These are phyloP conservation scores for Tetrastigma voinierianum DNA, from an alignment of 164 flowering plant genomes.

Conservation along the genomic window DNA sequence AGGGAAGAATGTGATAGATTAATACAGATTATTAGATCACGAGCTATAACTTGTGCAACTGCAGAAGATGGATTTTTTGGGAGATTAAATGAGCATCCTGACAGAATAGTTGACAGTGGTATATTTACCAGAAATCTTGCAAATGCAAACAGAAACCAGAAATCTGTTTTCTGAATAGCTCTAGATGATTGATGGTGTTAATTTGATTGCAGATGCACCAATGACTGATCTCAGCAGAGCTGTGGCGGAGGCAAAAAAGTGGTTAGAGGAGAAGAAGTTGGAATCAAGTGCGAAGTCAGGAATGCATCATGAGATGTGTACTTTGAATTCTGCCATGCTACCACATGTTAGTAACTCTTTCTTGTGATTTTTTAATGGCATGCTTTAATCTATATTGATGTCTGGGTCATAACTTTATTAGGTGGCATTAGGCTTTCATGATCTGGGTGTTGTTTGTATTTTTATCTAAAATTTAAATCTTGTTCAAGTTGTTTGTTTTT, in stretches of 20 bases:
- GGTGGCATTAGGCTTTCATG: background rate
- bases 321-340: constrained; percentile 20
- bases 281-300: constrained; percentile 45
- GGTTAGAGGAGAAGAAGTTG: constrained; percentile 67
- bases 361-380: background rate
- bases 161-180: constrained; percentile 4
- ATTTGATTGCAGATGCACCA: constrained; percentile 24
- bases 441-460: too few species aligned
- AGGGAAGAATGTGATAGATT: constrained; percentile 62
- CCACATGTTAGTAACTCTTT: constrained; percentile 42
- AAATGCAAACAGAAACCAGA: constrained; percentile 7
- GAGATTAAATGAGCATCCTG: constrained; percentile 21
- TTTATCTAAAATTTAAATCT: too few species aligned
- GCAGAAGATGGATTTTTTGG: constrained; percentile 20
- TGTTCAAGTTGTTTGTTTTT: too few species aligned
- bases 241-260: constrained; percentile 69
- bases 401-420: background rate
- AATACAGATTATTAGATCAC: constrained; percentile 42
- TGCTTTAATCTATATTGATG: background rate
- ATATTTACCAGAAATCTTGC: constrained; percentile 7
- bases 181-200: constrained; percentile 10
- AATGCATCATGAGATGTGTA: constrained; percentile 26
- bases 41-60: constrained; percentile 37
- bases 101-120: constrained; percentile 18
- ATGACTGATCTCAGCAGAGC: constrained; percentile 39